Evolutionary conservation across 2,329 filamentous ascomycete genomes (phyloP).

Genomic region (Fusarium proliferatum): DNA sequence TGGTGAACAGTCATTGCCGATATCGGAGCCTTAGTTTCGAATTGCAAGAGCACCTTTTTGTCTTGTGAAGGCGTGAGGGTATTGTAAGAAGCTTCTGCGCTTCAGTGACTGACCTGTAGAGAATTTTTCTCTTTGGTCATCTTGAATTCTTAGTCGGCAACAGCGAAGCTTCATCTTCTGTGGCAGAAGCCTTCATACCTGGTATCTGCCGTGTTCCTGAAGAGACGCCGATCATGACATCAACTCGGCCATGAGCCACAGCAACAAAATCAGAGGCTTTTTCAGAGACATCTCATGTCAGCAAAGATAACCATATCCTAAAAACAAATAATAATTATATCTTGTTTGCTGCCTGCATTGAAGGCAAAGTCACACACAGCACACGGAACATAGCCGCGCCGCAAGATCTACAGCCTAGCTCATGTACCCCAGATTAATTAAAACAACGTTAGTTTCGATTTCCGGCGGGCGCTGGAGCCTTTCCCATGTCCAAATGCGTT

Average conservation of each 20-base stretch:
- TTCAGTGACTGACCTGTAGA: background rate
- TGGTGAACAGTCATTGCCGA: slow-evolving; percentile 5
- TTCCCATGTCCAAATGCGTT: slow-evolving; percentile 44
- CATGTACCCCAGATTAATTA: slow-evolving; percentile 45
- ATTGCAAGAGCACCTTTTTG: background rate
- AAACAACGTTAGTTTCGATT: slow-evolving; percentile 24
- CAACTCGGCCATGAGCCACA: background rate
- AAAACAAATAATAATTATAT: background rate
- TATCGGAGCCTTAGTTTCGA: slow-evolving; percentile 9
- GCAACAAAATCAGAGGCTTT: background rate
- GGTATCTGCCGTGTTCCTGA: background rate
- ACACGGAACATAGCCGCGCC: background rate
- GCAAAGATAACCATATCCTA: background rate
- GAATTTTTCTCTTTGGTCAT: background rate
- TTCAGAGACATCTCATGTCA: background rate
- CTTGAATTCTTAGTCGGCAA: background rate
- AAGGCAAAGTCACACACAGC: slow-evolving; percentile 6
- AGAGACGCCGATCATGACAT: slow-evolving; percentile 22
- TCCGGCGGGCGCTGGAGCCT: slow-evolving; percentile 37
- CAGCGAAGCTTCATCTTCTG: background rate
- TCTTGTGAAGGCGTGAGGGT: background rate
- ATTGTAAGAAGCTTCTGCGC: background rate
- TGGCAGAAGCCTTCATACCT: slow-evolving; percentile 27
- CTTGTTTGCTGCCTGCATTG: background rate
- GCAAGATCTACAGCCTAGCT: slow-evolving; percentile 35